phyloP scores from a whole-genome alignment of 805 yeast species.

The Yamadazyma sp. region DNA sequence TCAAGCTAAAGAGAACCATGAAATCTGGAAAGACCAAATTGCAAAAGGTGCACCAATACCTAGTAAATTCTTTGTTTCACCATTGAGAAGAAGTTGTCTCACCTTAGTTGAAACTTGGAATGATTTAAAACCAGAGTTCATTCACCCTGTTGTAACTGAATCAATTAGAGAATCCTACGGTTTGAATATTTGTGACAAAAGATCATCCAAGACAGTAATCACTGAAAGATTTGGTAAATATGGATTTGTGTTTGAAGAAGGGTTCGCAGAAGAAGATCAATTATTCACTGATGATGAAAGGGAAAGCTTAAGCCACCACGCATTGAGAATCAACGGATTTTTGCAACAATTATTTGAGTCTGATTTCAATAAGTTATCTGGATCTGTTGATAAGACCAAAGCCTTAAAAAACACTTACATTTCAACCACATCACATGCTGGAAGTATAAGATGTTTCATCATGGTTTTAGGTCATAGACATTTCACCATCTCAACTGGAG shows the following conservation, averaged over 20 bases:
- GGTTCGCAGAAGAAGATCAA: slow-evolving; percentile 48
- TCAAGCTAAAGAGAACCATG: slow-evolving; percentile 52
- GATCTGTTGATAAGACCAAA: slow-evolving; percentile 10
- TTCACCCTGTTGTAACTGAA: slow-evolving; percentile 37
- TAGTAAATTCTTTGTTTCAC: slow-evolving; percentile 53
- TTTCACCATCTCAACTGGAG: slow-evolving; percentile 62
- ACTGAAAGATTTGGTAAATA: slow-evolving; percentile 31
- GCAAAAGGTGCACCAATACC: slow-evolving; percentile 55
- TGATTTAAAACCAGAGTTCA: slow-evolving; percentile 25
- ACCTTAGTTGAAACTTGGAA: slow-evolving; percentile 54
- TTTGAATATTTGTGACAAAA: slow-evolving; percentile 55
- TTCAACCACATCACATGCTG: slow-evolving; percentile 53
- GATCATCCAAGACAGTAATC: slow-evolving; percentile 41
- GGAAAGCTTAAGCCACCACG: slow-evolving; percentile 50
- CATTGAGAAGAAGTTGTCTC: slow-evolving; percentile 61
- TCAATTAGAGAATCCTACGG: slow-evolving; percentile 60
- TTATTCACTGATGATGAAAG: slow-evolving; percentile 38
- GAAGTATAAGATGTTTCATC: slow-evolving; percentile 45
- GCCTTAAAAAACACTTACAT: slow-evolving; percentile 21
- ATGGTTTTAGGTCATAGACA: slow-evolving; percentile 49
- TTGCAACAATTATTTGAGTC: slow-evolving; percentile 32
- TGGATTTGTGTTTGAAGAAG: slow-evolving; percentile 41
- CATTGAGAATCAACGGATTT: slow-evolving; percentile 44
- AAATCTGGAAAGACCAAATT: slow-evolving; percentile 43
- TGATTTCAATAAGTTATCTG: slow-evolving; percentile 12